A percentile compares a stretch with the other conserved stretches of the same genome.
Evolutionary conservation across 768 basidiomycete genomes (phyloP).

Genomic region (Rhodotorula kratochvilovae): DNA sequence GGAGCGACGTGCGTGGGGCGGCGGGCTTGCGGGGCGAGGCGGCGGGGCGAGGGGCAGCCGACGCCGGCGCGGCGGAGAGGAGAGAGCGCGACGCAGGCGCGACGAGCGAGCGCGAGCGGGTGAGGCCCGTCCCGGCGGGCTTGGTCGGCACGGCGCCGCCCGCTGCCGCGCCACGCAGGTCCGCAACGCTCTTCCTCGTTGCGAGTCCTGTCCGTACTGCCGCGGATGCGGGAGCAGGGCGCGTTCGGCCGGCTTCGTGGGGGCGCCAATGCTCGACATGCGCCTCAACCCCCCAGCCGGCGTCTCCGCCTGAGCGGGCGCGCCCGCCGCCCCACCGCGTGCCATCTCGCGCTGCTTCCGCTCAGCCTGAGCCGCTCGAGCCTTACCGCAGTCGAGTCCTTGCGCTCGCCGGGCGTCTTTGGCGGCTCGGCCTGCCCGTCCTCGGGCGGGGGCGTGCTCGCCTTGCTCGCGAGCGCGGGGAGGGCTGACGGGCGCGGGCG

Average conservation of each 20-base stretch:
- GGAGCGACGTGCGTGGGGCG: background rate
- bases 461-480: no score
- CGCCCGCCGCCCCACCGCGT: background rate
- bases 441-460: background rate
- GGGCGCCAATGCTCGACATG: background rate
- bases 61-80: background rate
- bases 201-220: background rate
- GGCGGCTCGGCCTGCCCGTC: background rate
- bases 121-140: no score
- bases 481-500: background rate
- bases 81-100: background rate
- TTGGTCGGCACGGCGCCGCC: background rate
- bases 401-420: constrained; percentile 26
- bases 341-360: constrained; percentile 11
- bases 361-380: constrained; percentile 16
- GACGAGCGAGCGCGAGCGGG: background rate
- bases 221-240: background rate
- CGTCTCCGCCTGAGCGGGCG: background rate
- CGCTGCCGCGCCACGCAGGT: background rate
- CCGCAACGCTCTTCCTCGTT: background rate
- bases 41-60: background rate
- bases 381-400: constrained; percentile 17
- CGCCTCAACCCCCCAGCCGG: background rate
- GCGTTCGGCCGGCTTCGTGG: background rate
- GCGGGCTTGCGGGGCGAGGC: background rate